Evolutionary conservation across 192 early-diverging fungal species (phyloP).

Genomic region (Podila verticillata): DNA sequence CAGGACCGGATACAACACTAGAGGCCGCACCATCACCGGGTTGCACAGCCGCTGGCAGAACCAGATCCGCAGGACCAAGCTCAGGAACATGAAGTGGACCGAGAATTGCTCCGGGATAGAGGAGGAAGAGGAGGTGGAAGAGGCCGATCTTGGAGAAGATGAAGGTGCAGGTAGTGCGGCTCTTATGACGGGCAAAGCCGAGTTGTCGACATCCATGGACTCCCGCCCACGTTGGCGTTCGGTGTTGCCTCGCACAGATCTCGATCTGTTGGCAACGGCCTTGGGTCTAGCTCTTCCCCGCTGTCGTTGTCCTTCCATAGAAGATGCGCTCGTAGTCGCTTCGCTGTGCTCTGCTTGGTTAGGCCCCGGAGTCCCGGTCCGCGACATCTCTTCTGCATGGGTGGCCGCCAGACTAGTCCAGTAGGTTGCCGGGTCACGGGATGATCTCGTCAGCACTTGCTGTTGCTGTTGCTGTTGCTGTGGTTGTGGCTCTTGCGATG

Average conservation of each 20-base stretch:
- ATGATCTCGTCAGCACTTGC: not conserved
- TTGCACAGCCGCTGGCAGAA: conserved; percentile 26
- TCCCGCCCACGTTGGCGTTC: too few relatives aligned
- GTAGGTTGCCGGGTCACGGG: not conserved
- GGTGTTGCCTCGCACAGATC: too few relatives aligned
- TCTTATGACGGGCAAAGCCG: not conserved
- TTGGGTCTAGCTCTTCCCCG: too few relatives aligned
- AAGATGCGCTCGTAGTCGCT: too few relatives aligned
- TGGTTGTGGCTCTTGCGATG: not conserved
- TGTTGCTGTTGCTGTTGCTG: not conserved
- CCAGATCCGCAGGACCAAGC: conserved; percentile 22
- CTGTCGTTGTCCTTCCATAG: too few relatives aligned
- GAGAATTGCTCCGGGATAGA: conserved; percentile 17
- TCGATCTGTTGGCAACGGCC: too few relatives aligned
- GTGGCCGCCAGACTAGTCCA: conserved; percentile 18
- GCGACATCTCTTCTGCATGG: conserved; percentile 15
- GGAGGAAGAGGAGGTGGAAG: not conserved
- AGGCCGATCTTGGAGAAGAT: not conserved
- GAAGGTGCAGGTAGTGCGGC: not conserved
- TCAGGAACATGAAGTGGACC: conserved; percentile 15
- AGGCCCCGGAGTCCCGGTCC: not conserved
- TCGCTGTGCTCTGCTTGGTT: too few relatives aligned
- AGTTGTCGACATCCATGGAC: not conserved
- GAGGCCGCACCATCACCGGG: conserved; percentile 30
- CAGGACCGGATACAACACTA: conserved; percentile 35